Evolutionary conservation across 2,329 filamentous ascomycete species (phyloP), one percentile per base, ranked within the genome.

Genomic region (Ceratocystiopsis brevicomis): DNA sequence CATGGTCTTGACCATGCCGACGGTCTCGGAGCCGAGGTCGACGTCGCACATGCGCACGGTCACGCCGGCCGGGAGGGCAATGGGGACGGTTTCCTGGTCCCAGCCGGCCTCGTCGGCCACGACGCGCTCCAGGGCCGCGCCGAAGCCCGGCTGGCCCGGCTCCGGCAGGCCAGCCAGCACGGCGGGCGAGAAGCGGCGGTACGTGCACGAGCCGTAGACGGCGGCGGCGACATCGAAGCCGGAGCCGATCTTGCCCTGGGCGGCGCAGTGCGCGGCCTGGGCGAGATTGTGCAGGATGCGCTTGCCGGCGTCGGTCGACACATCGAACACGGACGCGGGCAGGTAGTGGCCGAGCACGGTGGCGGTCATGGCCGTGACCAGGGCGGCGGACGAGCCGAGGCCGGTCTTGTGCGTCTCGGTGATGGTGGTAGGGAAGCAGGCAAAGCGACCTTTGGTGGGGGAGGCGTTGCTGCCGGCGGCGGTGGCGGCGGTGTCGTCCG

Each of bases 161-260:
- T 82, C 76, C 0, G 80, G 80, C 5, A 92, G 60, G 1, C 59
- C 61, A 42, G 69, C 65, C 1, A 98, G 68, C 13, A 94, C 67
- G 0, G 69, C 64, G 0, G 90, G 87, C 0, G 83, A 88, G 64
- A 98, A 98, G n/a, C 90, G 79, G 17, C 81, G 74, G 67, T 98
- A 98, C 12, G 81, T 67, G 57, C 85, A 94, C 15, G 83, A 87
- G 15, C 90, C 90, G 59, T 85, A 95, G 15, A 94, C 85, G 16
- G 90, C 90, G 21, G 82, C 79, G 0, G 88, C 90, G 42, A 98
- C 81, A 57, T 98, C 90, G 58, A 98, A 98, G 17, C 90, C 90
- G 1, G 82, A 90, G 41, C 90, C 90, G 16, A 98, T 78, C 61
- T 98, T 98, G 19, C 90, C 90, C 63, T 98, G 90, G 0, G 90